A percentile compares a stretch with the other conserved stretches of the same genome.
Evolutionary conservation across 257 asterid species (phyloP).

Genomic region (Ophiorrhiza pumila): DNA sequence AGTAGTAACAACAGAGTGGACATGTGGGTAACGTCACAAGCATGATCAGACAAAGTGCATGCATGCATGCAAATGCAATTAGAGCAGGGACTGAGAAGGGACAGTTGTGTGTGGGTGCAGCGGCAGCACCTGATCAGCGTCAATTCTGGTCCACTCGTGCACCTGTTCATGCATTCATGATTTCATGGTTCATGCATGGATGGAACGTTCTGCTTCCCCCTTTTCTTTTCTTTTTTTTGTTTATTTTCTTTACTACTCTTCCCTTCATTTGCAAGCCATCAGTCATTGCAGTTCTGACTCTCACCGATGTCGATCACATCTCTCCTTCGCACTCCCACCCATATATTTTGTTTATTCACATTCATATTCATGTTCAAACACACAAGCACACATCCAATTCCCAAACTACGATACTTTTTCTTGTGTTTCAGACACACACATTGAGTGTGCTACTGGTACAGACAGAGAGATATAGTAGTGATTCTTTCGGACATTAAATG

Average conservation of each 20-base stretch:
- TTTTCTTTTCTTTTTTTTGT: too few relatives aligned
- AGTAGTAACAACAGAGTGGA: background rate
- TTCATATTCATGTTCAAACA: background rate
- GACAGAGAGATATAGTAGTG: background rate
- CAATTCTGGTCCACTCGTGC: constrained; percentile 28
- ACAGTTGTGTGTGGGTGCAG: background rate
- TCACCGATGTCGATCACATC: background rate
- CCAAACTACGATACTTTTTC: background rate
- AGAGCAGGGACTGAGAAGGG: background rate
- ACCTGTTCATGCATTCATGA: background rate
- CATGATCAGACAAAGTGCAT: constrained; percentile 7
- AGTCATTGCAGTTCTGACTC: constrained; percentile 21
- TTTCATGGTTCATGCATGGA: constrained; percentile 14
- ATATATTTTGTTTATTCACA: background rate
- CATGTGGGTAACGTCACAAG: constrained; percentile 14
- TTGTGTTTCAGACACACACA: constrained; percentile 2
- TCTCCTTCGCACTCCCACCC: background rate
- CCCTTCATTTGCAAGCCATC: constrained; percentile 28
- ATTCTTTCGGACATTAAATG: constrained; percentile 8
- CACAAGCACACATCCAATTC: background rate
- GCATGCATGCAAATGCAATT: constrained; percentile 23
- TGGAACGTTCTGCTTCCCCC: constrained; percentile 17
- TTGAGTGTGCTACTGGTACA: background rate
- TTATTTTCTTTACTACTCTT: background rate
- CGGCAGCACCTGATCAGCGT: constrained; percentile 54